Evolutionary conservation across 371 early-diverging fungal species (phyloP).

Genomic region (Mucor racemosus): DNA sequence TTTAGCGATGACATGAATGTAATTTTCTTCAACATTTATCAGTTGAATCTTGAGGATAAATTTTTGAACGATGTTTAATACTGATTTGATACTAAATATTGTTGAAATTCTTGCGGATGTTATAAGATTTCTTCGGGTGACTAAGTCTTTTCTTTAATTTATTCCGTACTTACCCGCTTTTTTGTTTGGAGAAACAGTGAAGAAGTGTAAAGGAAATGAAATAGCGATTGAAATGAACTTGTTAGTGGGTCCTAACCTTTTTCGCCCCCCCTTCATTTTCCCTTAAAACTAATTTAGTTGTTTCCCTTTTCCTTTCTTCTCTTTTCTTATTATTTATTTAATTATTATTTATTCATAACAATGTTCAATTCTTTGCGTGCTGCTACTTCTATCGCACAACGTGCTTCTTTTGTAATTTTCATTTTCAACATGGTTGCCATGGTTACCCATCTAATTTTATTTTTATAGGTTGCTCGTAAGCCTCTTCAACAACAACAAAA

Average conservation of each 20-base stretch:
- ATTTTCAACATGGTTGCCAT: neutral
- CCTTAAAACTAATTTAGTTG: conserved; percentile 6
- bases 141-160: conserved; percentile 33
- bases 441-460: neutral
- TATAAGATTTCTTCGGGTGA: conserved; percentile 18
- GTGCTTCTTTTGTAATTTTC: conserved; percentile 56
- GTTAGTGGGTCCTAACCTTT: too few species aligned
- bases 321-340: neutral
- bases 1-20: neutral
- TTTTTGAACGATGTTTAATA: neutral
- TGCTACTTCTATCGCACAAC: conserved; percentile 56
- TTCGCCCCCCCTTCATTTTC: conserved; percentile 10
- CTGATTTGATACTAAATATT: neutral
- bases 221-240: conserved; percentile 1
- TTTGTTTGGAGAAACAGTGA: conserved; percentile 18
- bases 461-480: conserved; percentile 52
- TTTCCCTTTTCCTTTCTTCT: conserved; percentile 22
- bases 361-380: conserved; percentile 64
- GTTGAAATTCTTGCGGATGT: neutral
- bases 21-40: neutral
- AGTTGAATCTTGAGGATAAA: neutral
- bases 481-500: conserved; percentile 68
- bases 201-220: conserved; percentile 1
- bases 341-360: conserved; percentile 15
- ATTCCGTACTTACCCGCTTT: conserved; percentile 40